Evolutionary conservation across 352 stramenopile species (phyloP).

Genomic region (Globisporangium sylvaticum): DNA sequence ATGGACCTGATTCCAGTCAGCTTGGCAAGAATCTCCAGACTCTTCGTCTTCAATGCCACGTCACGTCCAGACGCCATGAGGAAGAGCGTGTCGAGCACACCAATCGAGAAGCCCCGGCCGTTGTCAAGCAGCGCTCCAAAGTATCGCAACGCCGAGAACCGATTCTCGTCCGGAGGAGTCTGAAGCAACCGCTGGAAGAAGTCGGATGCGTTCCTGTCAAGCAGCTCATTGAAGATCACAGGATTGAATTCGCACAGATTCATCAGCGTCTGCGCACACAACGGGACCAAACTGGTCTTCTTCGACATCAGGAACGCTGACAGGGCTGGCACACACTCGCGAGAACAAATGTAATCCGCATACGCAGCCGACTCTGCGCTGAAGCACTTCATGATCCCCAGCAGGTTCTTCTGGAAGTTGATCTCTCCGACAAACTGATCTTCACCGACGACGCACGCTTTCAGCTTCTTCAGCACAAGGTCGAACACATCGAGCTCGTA

Average conservation of each 20-base stretch:
- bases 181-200: slow-evolving; percentile 77
- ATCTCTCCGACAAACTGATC: slow-evolving; percentile 76
- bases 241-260: slow-evolving; percentile 75
- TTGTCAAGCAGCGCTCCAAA: slow-evolving; percentile 61
- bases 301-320: slow-evolving; percentile 67
- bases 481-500: slow-evolving; percentile 62
- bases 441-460: slow-evolving; percentile 56
- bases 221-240: slow-evolving; percentile 59
- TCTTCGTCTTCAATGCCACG: slow-evolving; percentile 38
- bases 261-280: slow-evolving; percentile 70
- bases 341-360: slow-evolving; percentile 56
- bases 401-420: slow-evolving; percentile 71
- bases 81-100: slow-evolving; percentile 72
- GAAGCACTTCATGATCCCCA: slow-evolving; percentile 76
- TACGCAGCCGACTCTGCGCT: slow-evolving; percentile 52
- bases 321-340: slow-evolving; percentile 44
- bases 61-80: slow-evolving; percentile 63
- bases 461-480: slow-evolving; percentile 65
- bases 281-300: slow-evolving; percentile 60
- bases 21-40: slow-evolving; percentile 47
- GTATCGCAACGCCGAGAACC: slow-evolving; percentile 64
- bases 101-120: slow-evolving; percentile 41
- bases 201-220: slow-evolving; percentile 57
- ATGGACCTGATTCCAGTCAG: slow-evolving; percentile 58
- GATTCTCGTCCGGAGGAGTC: slow-evolving; percentile 73